These are phyloP conservation scores for Naganishia onofrii DNA, from an alignment of 768 basidiomycete genomes.

Conservation along the genomic window DNA sequence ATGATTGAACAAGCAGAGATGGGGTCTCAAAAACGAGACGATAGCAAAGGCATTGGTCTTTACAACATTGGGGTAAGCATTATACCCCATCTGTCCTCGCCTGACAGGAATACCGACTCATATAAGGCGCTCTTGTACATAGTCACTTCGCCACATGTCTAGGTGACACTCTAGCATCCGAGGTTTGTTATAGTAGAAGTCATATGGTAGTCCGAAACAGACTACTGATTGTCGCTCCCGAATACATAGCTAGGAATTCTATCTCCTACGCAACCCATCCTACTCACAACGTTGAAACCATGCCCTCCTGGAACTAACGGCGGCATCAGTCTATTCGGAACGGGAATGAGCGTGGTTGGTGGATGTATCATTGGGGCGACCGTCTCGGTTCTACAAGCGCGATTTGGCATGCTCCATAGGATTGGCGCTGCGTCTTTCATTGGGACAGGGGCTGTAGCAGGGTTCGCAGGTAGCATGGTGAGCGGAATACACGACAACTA, in stretches of 20 bases:
- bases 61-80: slow-evolving; percentile 62
- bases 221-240: not conserved
- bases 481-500: slow-evolving; percentile 41
- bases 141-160: slow-evolving; percentile 86
- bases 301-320: slow-evolving; percentile 92
- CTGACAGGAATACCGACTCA: not conserved
- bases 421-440: slow-evolving; percentile 54
- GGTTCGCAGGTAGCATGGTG: slow-evolving; percentile 76
- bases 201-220: too few relatives aligned
- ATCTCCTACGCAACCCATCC: slow-evolving; percentile 61
- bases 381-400: slow-evolving; percentile 58
- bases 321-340: slow-evolving; percentile 72
- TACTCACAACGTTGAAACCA: slow-evolving; percentile 70
- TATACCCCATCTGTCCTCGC: not conserved
- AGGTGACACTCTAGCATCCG: slow-evolving; percentile 89
- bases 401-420: slow-evolving; percentile 46
- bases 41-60: slow-evolving; percentile 59
- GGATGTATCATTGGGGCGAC: slow-evolving; percentile 69
- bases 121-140: not conserved
- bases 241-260: slow-evolving; percentile 69
- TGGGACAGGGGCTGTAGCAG: slow-evolving; percentile 64
- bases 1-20: not conserved
- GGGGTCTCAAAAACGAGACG: not conserved
- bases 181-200: slow-evolving; percentile 45
- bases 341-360: slow-evolving; percentile 68